Percentiles rank a stretch among this genome's conserved stretches.
Conservation (phyloP, 2,329 filamentous ascomycete genomes). For the Fusarium camptoceras region DNA sequence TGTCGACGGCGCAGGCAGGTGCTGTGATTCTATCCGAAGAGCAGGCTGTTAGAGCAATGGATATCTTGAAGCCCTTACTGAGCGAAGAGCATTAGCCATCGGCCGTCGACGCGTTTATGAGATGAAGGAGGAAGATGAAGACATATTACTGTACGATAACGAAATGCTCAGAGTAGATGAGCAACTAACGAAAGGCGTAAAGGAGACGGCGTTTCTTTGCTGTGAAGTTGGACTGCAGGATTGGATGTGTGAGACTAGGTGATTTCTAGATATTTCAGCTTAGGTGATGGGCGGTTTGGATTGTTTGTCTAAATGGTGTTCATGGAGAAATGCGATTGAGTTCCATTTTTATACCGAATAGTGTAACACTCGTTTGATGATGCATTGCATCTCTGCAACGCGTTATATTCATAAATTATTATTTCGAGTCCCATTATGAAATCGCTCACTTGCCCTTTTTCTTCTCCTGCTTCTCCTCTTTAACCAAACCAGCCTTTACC, state of each 20-base stretch:
- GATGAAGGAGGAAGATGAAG: neutral
- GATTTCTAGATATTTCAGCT: slow-evolving; percentile 10
- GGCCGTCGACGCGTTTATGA: neutral
- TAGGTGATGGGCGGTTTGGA: slow-evolving; percentile 10
- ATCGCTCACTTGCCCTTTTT: slow-evolving; percentile 50
- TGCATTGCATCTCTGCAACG: slow-evolving; percentile 2
- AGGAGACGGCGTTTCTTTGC: slow-evolving; percentile 34
- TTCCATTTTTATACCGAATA: slow-evolving; percentile 44
- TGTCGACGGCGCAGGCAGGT: slow-evolving; percentile 88
- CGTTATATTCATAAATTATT: neutral
- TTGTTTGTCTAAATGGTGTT: slow-evolving; percentile 35
- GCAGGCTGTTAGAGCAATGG: slow-evolving; percentile 78
- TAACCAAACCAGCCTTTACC: slow-evolving; percentile 78
- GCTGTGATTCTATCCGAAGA: slow-evolving; percentile 86
- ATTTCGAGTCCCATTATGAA: slow-evolving; percentile 11
- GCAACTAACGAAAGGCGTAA: slow-evolving; percentile 19
- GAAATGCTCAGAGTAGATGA: slow-evolving; percentile 15
- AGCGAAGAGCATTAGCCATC: slow-evolving; percentile 48
- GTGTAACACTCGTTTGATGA: slow-evolving; percentile 33
- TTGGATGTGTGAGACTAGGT: slow-evolving; percentile 1
- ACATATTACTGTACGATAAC: slow-evolving; percentile 26
- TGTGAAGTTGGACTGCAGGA: slow-evolving; percentile 4
- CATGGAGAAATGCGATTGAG: slow-evolving; percentile 18
- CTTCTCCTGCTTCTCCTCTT: slow-evolving; percentile 55
- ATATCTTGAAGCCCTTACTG: slow-evolving; percentile 70